A percentile compares a stretch with the other conserved stretches of the same genome.
phyloP scores from a whole-genome alignment of 106 monocot species.

The Hemerocallis citrina region DNA sequence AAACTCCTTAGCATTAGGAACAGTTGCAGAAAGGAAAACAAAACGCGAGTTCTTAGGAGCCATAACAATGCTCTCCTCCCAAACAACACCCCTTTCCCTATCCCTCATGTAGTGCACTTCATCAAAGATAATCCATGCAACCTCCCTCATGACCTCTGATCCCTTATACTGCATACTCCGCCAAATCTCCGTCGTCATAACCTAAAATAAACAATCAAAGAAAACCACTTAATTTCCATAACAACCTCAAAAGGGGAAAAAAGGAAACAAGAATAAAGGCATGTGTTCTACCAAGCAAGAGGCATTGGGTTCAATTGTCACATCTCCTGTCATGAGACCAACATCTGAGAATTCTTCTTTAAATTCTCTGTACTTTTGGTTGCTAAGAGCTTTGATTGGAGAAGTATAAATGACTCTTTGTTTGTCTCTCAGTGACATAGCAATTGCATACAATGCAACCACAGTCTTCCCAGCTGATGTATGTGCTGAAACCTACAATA shows the following conservation, averaged over 20 bases:
- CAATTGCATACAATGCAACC: slow-evolving; percentile 90
- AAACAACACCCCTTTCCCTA: slow-evolving; percentile 95
- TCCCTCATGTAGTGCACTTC: slow-evolving; percentile 99
- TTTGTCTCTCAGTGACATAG: slow-evolving; percentile 78
- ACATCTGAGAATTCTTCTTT: slow-evolving; percentile 96
- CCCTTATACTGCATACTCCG: slow-evolving; percentile 99
- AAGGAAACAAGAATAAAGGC: not conserved
- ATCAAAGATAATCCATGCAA: slow-evolving; percentile 96
- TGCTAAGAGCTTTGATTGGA: slow-evolving; percentile 97
- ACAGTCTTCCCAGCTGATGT: slow-evolving; percentile 99
- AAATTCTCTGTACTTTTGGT: slow-evolving; percentile 97
- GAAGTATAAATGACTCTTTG: slow-evolving; percentile 97
- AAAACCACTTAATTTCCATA: not conserved
- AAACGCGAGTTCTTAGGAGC: slow-evolving; percentile 87
- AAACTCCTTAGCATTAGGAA: slow-evolving; percentile 97
- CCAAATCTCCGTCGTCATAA: slow-evolving; percentile 99
- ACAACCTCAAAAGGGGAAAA: not conserved
- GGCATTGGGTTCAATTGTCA: slow-evolving; percentile 93
- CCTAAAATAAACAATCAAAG: slow-evolving; percentile 28
- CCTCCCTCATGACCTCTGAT: slow-evolving; percentile 90
- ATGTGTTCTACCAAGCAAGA: slow-evolving; percentile 72
- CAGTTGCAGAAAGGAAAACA: slow-evolving; percentile 96
- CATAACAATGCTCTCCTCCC: slow-evolving; percentile 99
- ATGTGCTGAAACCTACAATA: slow-evolving; percentile 82
- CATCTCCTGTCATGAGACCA: slow-evolving; percentile 99